Percentiles rank a stretch among this genome's conserved stretches.
phyloP scores from a whole-genome alignment of 192 early-diverging fungal genomes.

The Pilaira anomala region DNA sequence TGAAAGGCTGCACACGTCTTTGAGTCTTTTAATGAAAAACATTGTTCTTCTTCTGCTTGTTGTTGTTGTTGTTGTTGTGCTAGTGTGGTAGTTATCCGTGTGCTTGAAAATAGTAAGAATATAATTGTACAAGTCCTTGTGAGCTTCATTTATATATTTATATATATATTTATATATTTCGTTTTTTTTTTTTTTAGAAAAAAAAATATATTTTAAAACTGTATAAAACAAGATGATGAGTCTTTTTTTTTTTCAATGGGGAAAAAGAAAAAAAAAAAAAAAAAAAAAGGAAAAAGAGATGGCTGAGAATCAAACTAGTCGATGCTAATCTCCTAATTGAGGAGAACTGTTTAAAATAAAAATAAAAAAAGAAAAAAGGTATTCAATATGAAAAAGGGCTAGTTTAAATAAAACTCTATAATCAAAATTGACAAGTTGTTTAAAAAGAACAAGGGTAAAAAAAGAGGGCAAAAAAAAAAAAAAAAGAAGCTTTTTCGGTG shows the following conservation, averaged over 20 bases:
- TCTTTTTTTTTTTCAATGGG: background rate
- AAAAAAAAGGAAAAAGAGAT: background rate
- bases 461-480: no score
- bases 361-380: constrained; percentile 8
- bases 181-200: no score
- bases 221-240: background rate
- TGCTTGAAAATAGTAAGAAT: no score
- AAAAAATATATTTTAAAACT: background rate
- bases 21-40: constrained; percentile 24
- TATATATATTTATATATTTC: no score
- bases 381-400: no score
- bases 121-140: no score
- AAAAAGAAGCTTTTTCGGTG: no score
- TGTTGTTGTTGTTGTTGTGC: no score
- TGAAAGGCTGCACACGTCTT: constrained; percentile 32
- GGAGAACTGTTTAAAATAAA: background rate
- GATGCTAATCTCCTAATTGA: background rate
- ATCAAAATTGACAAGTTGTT: no score
- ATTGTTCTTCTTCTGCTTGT: background rate
- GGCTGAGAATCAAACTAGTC: background rate
- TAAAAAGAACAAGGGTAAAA: no score
- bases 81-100: background rate
- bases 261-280: background rate
- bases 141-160: background rate
- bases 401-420: no score